Base-by-base conservation (phyloP, 2,329 filamentous ascomycete genomes). In the Camptophora hylomeconis region DNA sequence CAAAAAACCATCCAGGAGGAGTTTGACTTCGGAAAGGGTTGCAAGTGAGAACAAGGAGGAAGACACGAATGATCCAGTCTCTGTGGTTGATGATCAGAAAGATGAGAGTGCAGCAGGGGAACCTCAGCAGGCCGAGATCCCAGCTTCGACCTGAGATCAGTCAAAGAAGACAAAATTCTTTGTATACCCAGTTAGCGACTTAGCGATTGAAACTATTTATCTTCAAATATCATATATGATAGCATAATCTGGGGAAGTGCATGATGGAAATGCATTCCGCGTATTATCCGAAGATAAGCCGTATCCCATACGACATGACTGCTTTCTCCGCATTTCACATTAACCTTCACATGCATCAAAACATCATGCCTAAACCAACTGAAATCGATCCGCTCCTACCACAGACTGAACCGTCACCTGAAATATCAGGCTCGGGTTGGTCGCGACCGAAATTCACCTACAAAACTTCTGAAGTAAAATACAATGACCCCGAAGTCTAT, bases 331-430 rank as follows among this genome's bases (percentile, higher is more conserved):
- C 22, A 24, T 15, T 16, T 4, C 9, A 5, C 8, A 7, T n/a
- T n/a, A 12, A 16, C 2, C n/a, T 11, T 11, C n/a, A 2, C 22
- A 9, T 16, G 7, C 14, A 24, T 13, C 10, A 24, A 8, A 14
- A 10, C 10, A 24, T 9, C n/a, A 24, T 24, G 22, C 8, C 22
- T 24, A 13, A 5, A 24, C 19, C 22, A 3, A 20, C 10, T 11
- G 43, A 44, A 24, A 14, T 38, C 19, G 42, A 46, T 32, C 44
- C 44, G 22, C 37, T 46, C 3, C 40, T 46, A 7, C 42, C 44
- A 10, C 31, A 34, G 8, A 42, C 45, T 28, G 28, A 32, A 8
- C 37, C 42, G 8, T 37, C 44, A n/a, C 44, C 44, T 11, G 44
- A 46, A 22, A 46, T 46, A n/a, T 28, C 35, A 22, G 33, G 33